Conservation (phyloP, 805 yeast species). For the Wickerhamiella lipophila region DNA sequence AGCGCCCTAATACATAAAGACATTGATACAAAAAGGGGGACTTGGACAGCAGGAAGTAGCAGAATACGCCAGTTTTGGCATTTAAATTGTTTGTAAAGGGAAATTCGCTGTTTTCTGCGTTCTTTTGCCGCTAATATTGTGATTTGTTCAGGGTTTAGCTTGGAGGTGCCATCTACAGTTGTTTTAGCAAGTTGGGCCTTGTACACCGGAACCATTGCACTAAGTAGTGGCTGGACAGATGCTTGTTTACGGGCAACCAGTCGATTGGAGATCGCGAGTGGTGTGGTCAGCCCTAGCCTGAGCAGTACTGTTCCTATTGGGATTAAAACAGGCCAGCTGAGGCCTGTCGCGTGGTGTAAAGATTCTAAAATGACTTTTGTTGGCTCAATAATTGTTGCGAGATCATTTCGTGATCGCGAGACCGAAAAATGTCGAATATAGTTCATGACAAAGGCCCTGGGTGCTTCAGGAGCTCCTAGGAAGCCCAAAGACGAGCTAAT, state of each 20-base stretch:
- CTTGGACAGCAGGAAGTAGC: slow-evolving; percentile 59
- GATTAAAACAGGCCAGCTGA: slow-evolving; percentile 76
- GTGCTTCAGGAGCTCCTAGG: background rate
- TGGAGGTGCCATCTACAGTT: slow-evolving; percentile 25
- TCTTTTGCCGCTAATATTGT: slow-evolving; percentile 63
- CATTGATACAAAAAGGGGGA: slow-evolving; percentile 77
- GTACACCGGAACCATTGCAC: slow-evolving; percentile 65
- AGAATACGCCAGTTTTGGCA: slow-evolving; percentile 72
- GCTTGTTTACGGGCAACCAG: slow-evolving; percentile 57
- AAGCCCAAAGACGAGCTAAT: too few relatives aligned
- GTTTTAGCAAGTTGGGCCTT: slow-evolving; percentile 39
- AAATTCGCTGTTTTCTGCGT: slow-evolving; percentile 58
- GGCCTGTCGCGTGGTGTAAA: slow-evolving; percentile 29
- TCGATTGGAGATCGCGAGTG: slow-evolving; percentile 65
- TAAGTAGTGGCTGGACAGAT: slow-evolving; percentile 52
- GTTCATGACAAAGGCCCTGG: background rate
- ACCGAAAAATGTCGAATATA: background rate
- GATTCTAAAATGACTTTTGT: slow-evolving; percentile 17
- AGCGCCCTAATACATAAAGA: slow-evolving; percentile 62
- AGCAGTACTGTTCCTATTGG: slow-evolving; percentile 60
- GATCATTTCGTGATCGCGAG: background rate
- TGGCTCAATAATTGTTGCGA: slow-evolving; percentile 17
- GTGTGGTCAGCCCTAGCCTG: slow-evolving; percentile 57
- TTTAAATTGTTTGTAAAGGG: slow-evolving; percentile 48
- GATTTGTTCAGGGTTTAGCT: slow-evolving; percentile 66